Percentiles rank a stretch among this genome's conserved stretches.
Evolutionary conservation across 2,329 filamentous ascomycete genomes (phyloP).

Genomic region (Cordyceps cateniannulata): DNA sequence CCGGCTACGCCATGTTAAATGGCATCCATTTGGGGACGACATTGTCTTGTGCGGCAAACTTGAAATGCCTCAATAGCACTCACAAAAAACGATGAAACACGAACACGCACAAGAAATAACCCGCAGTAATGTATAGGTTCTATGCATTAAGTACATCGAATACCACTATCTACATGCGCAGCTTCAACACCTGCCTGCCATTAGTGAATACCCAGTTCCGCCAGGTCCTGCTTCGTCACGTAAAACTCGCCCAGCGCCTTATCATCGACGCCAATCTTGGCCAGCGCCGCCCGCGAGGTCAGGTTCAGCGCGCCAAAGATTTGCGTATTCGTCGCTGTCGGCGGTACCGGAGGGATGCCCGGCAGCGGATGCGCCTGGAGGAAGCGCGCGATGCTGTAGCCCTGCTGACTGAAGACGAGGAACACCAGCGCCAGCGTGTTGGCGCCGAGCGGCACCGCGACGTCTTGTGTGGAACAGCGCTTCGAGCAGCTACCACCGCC

Average conservation of each 20-base stretch:
- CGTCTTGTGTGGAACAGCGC: background rate
- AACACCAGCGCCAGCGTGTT: background rate
- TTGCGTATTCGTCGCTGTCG: background rate
- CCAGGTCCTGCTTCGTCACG: background rate
- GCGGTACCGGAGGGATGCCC: background rate
- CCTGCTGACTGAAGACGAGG: background rate
- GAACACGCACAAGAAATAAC: background rate
- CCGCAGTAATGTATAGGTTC: background rate
- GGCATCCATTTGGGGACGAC: slow-evolving; percentile 76
- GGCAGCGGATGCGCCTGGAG: background rate
- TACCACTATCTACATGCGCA: background rate
- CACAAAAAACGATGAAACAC: background rate
- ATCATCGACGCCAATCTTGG: background rate
- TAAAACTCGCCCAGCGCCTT: background rate
- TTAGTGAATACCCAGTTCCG: background rate
- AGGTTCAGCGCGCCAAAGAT: background rate
- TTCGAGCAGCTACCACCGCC: background rate
- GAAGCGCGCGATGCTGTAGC: background rate
- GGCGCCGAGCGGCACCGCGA: background rate
- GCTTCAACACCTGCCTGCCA: background rate
- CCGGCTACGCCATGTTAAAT: slow-evolving; percentile 59
- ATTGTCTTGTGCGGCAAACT: slow-evolving; percentile 72
- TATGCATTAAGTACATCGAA: background rate
- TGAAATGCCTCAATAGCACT: slow-evolving; percentile 2
- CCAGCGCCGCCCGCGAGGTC: background rate